phyloP scores from a whole-genome alignment of 2,329 filamentous ascomycete genomes.

The Alternaria triticimaculans region DNA sequence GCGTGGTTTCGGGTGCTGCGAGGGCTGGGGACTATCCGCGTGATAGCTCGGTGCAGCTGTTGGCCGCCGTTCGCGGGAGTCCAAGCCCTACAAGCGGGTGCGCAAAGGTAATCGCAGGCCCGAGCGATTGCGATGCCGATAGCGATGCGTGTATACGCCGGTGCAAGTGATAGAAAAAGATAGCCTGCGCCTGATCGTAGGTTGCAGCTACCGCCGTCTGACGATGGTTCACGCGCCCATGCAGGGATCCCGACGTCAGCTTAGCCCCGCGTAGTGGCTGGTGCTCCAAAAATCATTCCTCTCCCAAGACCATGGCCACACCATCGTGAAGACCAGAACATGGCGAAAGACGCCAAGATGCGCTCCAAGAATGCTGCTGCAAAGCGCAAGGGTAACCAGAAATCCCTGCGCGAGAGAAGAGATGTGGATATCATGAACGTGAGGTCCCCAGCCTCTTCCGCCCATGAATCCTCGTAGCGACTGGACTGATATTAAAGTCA shows the following conservation, averaged over 20 bases:
- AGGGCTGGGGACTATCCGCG: conserved; percentile 10
- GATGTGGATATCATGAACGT: conserved; percentile 66
- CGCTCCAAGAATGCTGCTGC: conserved; percentile 14
- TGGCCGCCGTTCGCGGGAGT: conserved; percentile 20
- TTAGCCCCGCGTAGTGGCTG: conserved; percentile 32
- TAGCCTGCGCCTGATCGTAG: conserved; percentile 2
- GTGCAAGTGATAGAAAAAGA: not conserved
- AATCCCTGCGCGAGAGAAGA: conserved; percentile 38
- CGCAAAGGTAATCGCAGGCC: conserved; percentile 5
- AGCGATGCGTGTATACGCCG: conserved; percentile 18
- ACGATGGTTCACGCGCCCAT: conserved; percentile 16
- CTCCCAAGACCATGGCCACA: conserved; percentile 6
- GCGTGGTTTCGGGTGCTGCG: conserved; percentile 5
- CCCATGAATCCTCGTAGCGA: not conserved
- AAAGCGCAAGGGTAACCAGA: conserved; percentile 22
- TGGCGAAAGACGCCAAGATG: conserved; percentile 19
- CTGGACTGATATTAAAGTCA: conserved; percentile 49
- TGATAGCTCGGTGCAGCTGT: conserved; percentile 27
- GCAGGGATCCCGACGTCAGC: conserved; percentile 24
- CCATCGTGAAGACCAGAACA: conserved; percentile 5
- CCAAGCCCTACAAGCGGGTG: conserved; percentile 17
- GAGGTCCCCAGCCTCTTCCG: conserved; percentile 33
- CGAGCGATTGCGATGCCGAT: conserved; percentile 3
- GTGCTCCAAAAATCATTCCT: conserved; percentile 26
- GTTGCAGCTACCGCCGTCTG: conserved; percentile 16